Percentiles rank a stretch among this genome's conserved stretches.
Evolutionary conservation across 1,284 basidiomycete species (phyloP).

Genomic region (Cutaneotrichosporon curvatum): DNA sequence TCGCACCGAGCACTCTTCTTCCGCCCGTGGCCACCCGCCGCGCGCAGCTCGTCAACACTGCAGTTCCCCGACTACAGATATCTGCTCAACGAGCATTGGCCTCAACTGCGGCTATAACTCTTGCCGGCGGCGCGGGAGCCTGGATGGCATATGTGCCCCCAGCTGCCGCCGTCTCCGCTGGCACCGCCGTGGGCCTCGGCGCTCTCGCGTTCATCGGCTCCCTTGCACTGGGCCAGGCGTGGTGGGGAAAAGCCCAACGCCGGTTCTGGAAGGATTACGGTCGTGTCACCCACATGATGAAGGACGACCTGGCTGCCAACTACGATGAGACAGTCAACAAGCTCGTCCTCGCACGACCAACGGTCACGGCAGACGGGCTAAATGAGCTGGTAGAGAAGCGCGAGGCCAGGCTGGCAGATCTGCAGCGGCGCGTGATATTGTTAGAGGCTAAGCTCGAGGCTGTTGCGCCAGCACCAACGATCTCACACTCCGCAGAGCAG

Average conservation of each 20-base stretch:
- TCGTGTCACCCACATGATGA: conserved; percentile 61
- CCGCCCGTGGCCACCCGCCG: conserved; percentile 55
- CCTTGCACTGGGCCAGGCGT: conserved; percentile 60
- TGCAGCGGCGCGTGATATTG: conserved; percentile 50
- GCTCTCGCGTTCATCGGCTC: conserved; percentile 53
- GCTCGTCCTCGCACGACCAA: conserved; percentile 40
- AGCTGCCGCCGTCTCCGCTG: conserved; percentile 12
- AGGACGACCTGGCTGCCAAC: conserved; percentile 63
- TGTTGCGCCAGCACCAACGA: neutral
- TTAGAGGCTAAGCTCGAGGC: conserved; percentile 25
- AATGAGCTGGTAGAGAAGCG: conserved; percentile 48
- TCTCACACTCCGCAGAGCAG: too few relatives aligned
- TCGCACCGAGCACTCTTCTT: conserved; percentile 54
- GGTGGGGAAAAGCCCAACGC: conserved; percentile 64
- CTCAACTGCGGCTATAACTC: conserved; percentile 42
- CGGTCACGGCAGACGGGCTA: conserved; percentile 46
- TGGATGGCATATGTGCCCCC: conserved; percentile 37
- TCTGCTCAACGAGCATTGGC: conserved; percentile 60
- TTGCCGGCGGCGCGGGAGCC: conserved; percentile 47
- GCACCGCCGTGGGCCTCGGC: conserved; percentile 59
- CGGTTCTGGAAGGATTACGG: conserved; percentile 67
- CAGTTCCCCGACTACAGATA: conserved; percentile 59
- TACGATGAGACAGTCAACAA: conserved; percentile 36
- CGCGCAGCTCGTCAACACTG: conserved; percentile 53
- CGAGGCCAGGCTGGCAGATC: conserved; percentile 48